Conservation (phyloP, 352 stramenopile genomes). For the Globisporangium yorkense region DNA sequence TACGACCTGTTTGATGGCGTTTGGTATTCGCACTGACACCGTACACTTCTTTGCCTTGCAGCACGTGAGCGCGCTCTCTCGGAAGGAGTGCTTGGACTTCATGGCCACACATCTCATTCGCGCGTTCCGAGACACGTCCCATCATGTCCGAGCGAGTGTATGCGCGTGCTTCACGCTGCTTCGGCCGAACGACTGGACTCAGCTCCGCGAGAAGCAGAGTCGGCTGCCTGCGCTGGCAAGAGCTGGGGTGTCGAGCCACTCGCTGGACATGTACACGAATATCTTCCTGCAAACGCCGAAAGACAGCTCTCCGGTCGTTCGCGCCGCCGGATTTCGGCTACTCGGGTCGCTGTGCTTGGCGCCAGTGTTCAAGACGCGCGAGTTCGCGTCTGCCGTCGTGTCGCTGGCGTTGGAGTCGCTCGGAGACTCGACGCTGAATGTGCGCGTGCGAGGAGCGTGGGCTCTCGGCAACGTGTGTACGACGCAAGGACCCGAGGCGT, state of each 20-base stretch:
- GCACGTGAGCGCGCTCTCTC: slow-evolving; percentile 17
- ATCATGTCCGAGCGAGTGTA: slow-evolving; percentile 81
- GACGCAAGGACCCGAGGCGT: slow-evolving; percentile 54
- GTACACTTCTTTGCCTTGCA: not conserved
- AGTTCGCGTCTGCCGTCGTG: slow-evolving; percentile 62
- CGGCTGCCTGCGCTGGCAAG: slow-evolving; percentile 28
- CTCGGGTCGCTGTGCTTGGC: slow-evolving; percentile 70
- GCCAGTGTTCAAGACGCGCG: slow-evolving; percentile 67
- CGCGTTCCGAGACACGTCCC: slow-evolving; percentile 79
- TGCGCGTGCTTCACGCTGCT: slow-evolving; percentile 85
- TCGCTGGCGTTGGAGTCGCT: slow-evolving; percentile 56
- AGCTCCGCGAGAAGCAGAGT: slow-evolving; percentile 40
- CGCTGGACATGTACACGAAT: slow-evolving; percentile 59
- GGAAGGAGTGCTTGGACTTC: slow-evolving; percentile 62
- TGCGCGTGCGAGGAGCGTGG: slow-evolving; percentile 78
- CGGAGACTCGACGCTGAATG: slow-evolving; percentile 74
- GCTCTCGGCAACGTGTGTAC: slow-evolving; percentile 84
- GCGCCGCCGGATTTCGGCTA: slow-evolving; percentile 70
- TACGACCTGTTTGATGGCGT: not conserved
- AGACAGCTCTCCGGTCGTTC: slow-evolving; percentile 77
- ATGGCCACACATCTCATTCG: slow-evolving; percentile 74
- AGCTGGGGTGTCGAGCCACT: slow-evolving; percentile 15
- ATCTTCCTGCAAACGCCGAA: slow-evolving; percentile 74
- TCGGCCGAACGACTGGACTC: slow-evolving; percentile 56
- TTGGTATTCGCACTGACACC: not conserved